Conservation (phyloP, 306 rosid species). For the Acacia crassicarpa region DNA sequence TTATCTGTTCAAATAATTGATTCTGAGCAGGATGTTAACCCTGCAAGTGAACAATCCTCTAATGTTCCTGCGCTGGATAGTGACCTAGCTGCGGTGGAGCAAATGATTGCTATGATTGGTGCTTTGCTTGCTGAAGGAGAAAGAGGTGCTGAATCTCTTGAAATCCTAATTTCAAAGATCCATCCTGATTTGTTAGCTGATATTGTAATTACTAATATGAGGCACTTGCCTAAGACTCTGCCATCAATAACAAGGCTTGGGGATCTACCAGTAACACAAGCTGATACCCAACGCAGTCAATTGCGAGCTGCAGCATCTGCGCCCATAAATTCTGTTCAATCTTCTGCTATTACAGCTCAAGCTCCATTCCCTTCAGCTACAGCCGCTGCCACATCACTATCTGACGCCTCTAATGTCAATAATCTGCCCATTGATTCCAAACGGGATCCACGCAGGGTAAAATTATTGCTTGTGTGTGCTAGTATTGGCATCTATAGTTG, state of each 20-base stretch:
- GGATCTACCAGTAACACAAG: constrained; percentile 53
- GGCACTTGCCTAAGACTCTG: constrained; percentile 79
- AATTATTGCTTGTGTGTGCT: constrained; percentile 21
- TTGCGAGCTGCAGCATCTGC: constrained; percentile 51
- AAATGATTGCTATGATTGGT: constrained; percentile 95
- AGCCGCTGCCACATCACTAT: constrained; percentile 41
- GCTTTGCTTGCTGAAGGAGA: constrained; percentile 99
- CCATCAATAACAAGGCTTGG: constrained; percentile 73
- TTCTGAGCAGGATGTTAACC: constrained; percentile 50
- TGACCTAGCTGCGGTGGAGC: constrained; percentile 83
- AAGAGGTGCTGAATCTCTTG: constrained; percentile 94
- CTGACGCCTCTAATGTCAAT: constrained; percentile 55
- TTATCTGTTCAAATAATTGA: constrained; percentile 61
- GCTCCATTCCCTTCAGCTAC: constrained; percentile 48
- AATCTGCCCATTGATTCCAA: constrained; percentile 71
- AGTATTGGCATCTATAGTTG: constrained; percentile 17
- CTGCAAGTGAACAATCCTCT: constrained; percentile 58
- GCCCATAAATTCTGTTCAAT: constrained; percentile 57
- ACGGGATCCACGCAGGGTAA: constrained; percentile 97
- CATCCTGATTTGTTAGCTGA: constrained; percentile 98
- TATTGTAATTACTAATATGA: constrained; percentile 95
- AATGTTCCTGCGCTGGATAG: constrained; percentile 61
- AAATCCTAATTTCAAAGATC: constrained; percentile 83
- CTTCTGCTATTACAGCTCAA: constrained; percentile 57
- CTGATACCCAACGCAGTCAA: constrained; percentile 48